Percentiles rank a stretch among this genome's conserved stretches.
These are phyloP conservation scores for Zygotorulaspora chibaensis DNA, from an alignment of 805 yeast species.

Conservation along the genomic window DNA sequence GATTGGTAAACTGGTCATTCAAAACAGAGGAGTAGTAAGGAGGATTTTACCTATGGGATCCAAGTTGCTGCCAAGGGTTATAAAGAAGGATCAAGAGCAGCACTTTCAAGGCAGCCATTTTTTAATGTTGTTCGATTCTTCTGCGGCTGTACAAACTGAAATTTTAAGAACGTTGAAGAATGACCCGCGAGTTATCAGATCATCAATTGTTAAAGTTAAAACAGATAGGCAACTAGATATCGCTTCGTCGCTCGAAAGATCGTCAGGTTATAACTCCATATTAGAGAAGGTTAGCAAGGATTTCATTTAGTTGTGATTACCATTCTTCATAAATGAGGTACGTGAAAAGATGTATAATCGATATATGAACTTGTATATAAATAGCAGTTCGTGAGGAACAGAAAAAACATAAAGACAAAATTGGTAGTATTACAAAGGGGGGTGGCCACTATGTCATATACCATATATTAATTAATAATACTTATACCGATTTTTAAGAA, in stretches of 20 bases:
- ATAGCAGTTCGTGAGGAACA: neutral
- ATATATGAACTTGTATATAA: neutral
- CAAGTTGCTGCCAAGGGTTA: slow-evolving; percentile 71
- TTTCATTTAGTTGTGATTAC: slow-evolving; percentile 4
- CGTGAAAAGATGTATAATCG: neutral
- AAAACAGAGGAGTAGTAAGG: slow-evolving; percentile 92
- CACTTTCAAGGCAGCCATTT: slow-evolving; percentile 91
- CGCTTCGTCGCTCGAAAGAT: slow-evolving; percentile 54
- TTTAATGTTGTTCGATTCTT: slow-evolving; percentile 78
- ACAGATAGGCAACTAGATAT: slow-evolving; percentile 49
- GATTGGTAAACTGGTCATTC: slow-evolving; percentile 74
- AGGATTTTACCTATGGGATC: slow-evolving; percentile 75
- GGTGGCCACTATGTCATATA: neutral
- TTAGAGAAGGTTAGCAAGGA: slow-evolving; percentile 21
- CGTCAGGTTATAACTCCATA: slow-evolving; percentile 28
- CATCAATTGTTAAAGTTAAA: slow-evolving; percentile 63
- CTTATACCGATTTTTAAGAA: neutral
- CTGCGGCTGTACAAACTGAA: slow-evolving; percentile 82
- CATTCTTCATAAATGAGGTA: neutral
- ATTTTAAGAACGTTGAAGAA: slow-evolving; percentile 71
- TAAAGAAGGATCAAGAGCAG: slow-evolving; percentile 79
- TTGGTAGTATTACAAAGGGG: neutral
- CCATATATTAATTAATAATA: neutral
- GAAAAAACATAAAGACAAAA: neutral
- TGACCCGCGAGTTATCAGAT: slow-evolving; percentile 88